Base-by-base conservation (phyloP, 2,329 filamentous ascomycete species). In the Scortechinia acanthostroma region DNA sequence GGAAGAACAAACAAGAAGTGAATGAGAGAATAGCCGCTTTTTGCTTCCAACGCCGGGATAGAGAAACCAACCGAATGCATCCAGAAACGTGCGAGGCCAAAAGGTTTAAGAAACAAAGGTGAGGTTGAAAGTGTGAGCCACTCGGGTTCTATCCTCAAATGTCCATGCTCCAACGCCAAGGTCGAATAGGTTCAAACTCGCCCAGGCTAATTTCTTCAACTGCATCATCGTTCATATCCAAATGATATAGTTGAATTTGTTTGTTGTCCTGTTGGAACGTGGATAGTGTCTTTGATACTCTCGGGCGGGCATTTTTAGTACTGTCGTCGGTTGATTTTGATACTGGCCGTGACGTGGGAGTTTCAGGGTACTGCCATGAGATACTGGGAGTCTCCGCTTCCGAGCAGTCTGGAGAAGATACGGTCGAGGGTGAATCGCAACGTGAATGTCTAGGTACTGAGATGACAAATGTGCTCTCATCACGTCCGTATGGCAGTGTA, bases 91-190 rank as follows among this genome's bases (percentile, higher is more conserved):
- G n/a, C n/a, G n/a, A n/a, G n/a, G n/a, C n/a, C n/a, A n/a, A n/a
- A n/a, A n/a, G n/a, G n/a, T n/a, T n/a, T n/a, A n/a, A n/a, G n/a
- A n/a, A n/a, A n/a, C n/a, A n/a, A n/a, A n/a, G n/a, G n/a, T n/a
- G n/a, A n/a, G n/a, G n/a, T n/a, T n/a, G n/a, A n/a, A n/a, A n/a
- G n/a, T n/a, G n/a, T n/a, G n/a, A n/a, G n/a, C n/a, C n/a, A n/a
- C n/a, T n/a, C n/a, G n/a, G n/a, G n/a, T n/a, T n/a, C n/a, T n/a
- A n/a, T n/a, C n/a, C n/a, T n/a, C 17, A 40, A 6, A 40, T 40
- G 17, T 40, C 35, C 35, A 40, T 40, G 17, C 35, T 40, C 35
- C 35, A 40, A 19, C 35, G 35, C 10, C 17, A 40, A 6, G 35
- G 35, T 13, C 35, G 35, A 6, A 40, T 40, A 10, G 6, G 35